Evolutionary conservation across 73 alveolate species (phyloP), one percentile per base, ranked within the genome.

Genomic region (Blepharisma stoltei): DNA sequence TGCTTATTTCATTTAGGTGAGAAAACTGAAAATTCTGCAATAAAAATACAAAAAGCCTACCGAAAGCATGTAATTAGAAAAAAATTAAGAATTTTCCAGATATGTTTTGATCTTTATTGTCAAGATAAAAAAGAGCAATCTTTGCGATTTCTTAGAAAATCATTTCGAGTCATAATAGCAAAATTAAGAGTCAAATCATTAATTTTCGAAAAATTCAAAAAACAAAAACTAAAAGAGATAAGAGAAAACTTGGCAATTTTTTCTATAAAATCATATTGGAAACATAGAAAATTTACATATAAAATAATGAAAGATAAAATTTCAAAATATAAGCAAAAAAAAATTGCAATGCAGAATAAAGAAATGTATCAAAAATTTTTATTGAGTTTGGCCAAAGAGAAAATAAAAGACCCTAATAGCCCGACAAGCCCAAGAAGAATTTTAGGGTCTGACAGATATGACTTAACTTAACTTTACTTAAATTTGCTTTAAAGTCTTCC

Each of bases 341-440:
- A 60, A 60, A 38, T 38, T 60, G 73, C 73, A 60, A 60, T 60
- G 73, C 73, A 60, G 23, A 60, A 60, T 5, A 60, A 60, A 60
- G 73, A 60, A 60, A 38, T 38, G 14, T 60, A 60, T 60, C 49
- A 60, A 25, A 60, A 60, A 25, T 60, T 14, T 38, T 25, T 60
- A 14, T n/a, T 38, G 18, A 20, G 46, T 2, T 1, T 60, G 11
- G 73, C 46, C 11, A 38, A 38, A 60, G 48, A 11, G 37, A 25
- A 14, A 60, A 60, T 14, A 60, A 11, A 2, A 14, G 46, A 32
- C 41, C 41, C 41, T 1, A 32, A 32, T 32, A 32, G 41, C 41
- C 41, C 41, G 0, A 32, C 41, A 32, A 32, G 41, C 3, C 41
- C 41, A 32, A 32, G 41, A 3, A 32, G 41, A 32, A 32, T 32